A percentile compares a stretch with the other conserved stretches of the same genome.
Conservation (phyloP, 2,329 filamentous ascomycete genomes). For the Xylaria sp. region DNA sequence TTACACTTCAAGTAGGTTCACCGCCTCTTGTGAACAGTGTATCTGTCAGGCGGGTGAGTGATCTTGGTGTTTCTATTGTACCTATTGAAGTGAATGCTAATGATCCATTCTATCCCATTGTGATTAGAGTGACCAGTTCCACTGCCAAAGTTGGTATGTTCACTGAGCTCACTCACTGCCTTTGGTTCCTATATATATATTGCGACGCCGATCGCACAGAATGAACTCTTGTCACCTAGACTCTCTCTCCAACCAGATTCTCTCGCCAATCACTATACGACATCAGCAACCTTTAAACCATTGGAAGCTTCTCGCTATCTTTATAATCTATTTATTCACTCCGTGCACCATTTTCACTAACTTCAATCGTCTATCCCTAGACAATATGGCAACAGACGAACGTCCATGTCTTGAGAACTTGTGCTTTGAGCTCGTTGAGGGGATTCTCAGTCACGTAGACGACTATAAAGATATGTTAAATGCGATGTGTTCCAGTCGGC, state of each 20-base stretch:
- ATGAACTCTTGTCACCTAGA: neutral
- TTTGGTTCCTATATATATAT: neutral
- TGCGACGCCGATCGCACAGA: too few relatives aligned
- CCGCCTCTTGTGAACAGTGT: neutral
- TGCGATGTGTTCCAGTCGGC: neutral
- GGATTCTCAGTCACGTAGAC: conserved; percentile 4
- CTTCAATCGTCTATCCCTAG: neutral
- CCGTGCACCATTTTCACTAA: neutral
- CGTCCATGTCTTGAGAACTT: neutral
- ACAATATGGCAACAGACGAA: neutral
- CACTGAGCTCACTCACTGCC: neutral
- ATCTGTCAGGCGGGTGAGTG: neutral
- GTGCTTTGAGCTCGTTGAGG: conserved; percentile 4
- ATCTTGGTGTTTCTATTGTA: neutral
- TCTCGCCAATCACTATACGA: too few relatives aligned
- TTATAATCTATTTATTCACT: too few relatives aligned
- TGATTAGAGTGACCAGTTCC: neutral
- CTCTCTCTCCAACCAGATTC: too few relatives aligned
- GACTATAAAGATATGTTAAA: conserved; percentile 18
- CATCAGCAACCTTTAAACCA: too few relatives aligned
- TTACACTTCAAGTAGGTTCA: neutral
- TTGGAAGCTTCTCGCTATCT: too few relatives aligned
- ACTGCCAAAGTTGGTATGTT: neutral
- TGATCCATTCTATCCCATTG: neutral
- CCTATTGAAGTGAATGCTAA: neutral